Evolutionary conservation across 176 grass and related monocot genomes (phyloP), one percentile per base, ranked within the genome.

Genomic region (Rhynchospora breviuscula): DNA sequence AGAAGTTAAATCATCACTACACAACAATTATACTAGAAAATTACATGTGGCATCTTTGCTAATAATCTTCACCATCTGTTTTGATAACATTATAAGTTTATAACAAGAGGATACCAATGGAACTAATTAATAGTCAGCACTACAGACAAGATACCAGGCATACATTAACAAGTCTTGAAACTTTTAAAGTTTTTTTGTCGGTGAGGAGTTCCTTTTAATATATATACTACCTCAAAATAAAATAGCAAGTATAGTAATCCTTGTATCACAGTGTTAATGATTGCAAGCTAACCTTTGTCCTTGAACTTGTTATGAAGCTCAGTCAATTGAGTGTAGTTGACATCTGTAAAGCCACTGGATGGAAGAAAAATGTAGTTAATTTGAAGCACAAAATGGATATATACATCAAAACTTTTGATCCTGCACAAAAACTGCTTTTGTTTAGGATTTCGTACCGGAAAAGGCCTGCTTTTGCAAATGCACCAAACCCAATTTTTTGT

Each of bases 331-430:
- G 89, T 95, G 91, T 95, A 99, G 62, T 95, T 99, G 47, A 12
- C 87, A 79, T 99, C 89, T 58, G 96, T 99, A 78, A 95, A 99
- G 57, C 96, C 96, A 67, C 96, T 99, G 82, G 4, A 87, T 82
- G 26, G 49, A 82, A 64, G 11, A 29, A 47, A 18, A 15, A 67
- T 67, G 29, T 82, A 77, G 49, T 31, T 33, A 54, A 31, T 49
- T 31, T 12, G 73, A 77, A 49, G 6, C 52, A 31, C 14, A 45
- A 10, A 29, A 31, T 56, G 54, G 35, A 31, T 31, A 29, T 31
- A 29, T 56, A 56, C 23, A 17, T 48, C 13, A 54, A 4, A 45
- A 71, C 8, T 47, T 21, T 3, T 77, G 48, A 47, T 47, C 22
- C 23, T 23, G 54, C 21, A 77, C 2, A 77, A 71, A 71, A 71